These are phyloP conservation scores for Trichomonas vaginalis DNA, from an alignment of 208 protist species.

Conservation along the genomic window DNA sequence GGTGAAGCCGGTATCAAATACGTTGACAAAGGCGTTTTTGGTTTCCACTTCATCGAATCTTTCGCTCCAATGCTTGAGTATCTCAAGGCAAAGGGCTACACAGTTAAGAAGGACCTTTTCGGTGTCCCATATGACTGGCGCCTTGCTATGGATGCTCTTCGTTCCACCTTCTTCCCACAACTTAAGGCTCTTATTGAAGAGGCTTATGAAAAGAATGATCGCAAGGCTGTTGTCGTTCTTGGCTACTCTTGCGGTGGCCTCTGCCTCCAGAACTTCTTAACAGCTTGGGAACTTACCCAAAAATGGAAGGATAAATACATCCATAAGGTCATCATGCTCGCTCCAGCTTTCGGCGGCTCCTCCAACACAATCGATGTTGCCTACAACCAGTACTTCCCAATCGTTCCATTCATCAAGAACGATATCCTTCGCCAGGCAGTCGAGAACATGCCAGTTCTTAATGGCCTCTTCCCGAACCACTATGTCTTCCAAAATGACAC, in stretches of 20 bases:
- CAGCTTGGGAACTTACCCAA: neutral
- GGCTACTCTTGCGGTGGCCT: neutral
- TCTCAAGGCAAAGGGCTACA: neutral
- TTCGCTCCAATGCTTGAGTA: neutral
- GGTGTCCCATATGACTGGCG: constrained; percentile 2
- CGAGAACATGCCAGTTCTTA: neutral
- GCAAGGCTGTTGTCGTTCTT: neutral
- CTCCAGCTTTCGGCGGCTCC: neutral
- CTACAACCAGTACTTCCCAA: neutral
- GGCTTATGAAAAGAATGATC: neutral
- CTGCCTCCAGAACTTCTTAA: neutral
- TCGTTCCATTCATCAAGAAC: neutral
- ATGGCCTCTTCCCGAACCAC: neutral
- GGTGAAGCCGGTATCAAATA: neutral
- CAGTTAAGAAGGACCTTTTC: neutral
- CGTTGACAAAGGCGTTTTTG: neutral
- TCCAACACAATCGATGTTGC: neutral
- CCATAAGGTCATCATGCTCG: neutral
- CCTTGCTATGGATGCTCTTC: neutral
- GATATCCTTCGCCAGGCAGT: neutral
- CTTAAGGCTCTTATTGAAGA: neutral
- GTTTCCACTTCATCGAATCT: neutral
- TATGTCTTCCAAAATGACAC: neutral
- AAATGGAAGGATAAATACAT: neutral
- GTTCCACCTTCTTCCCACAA: neutral